These are phyloP conservation scores for Stygiomarasmius scandens DNA, from an alignment of 1,284 basidiomycete species.

Conservation along the genomic window DNA sequence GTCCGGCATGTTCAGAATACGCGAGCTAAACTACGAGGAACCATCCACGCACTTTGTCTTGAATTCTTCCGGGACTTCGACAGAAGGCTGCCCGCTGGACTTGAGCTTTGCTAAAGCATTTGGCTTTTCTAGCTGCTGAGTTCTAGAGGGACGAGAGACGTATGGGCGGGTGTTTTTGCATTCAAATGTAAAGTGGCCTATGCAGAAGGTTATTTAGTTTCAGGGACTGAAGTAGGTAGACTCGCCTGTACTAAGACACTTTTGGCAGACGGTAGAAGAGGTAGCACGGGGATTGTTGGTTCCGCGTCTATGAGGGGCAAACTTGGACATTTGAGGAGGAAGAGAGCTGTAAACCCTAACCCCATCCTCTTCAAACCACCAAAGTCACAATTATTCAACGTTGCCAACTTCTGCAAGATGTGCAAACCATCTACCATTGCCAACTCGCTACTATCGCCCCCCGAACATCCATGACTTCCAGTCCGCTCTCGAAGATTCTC, in stretches of 20 bases:
- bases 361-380: too few species aligned
- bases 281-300: slow-evolving; percentile 62
- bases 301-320: slow-evolving; percentile 69
- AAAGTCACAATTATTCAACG: too few species aligned
- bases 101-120: slow-evolving; percentile 63
- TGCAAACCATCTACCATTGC: too few species aligned
- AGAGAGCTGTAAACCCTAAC: neutral
- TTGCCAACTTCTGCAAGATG: too few species aligned
- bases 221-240: slow-evolving; percentile 1
- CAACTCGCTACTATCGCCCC: too few species aligned
- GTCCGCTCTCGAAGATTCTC: neutral
- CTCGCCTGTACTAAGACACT: slow-evolving; percentile 69
- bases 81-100: slow-evolving; percentile 65
- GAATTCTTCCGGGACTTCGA: slow-evolving; percentile 81
- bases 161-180: slow-evolving; percentile 77
- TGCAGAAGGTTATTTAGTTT: neutral
- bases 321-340: slow-evolving; percentile 64
- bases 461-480: neutral
- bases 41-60: slow-evolving; percentile 63
- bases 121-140: slow-evolving; percentile 76
- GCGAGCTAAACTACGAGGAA: too few species aligned
- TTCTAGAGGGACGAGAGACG: slow-evolving; percentile 75
- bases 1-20: too few species aligned
- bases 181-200: slow-evolving; percentile 80
- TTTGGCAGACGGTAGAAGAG: slow-evolving; percentile 74